Conservation (phyloP, 495 filamentous ascomycete genomes). For the Hyaloscypha bicolor region DNA sequence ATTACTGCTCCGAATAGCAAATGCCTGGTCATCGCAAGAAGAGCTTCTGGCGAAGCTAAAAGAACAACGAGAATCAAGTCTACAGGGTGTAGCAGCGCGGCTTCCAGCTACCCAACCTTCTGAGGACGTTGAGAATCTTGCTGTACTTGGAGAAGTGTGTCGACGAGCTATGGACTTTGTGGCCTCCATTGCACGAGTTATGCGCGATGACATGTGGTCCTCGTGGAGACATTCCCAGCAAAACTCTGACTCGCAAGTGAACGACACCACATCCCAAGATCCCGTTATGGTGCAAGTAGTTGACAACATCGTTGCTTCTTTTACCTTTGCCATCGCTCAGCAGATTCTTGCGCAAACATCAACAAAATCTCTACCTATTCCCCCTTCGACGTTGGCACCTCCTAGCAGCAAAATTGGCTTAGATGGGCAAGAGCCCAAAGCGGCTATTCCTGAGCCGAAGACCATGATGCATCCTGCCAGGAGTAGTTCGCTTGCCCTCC, state of each 20-base stretch:
- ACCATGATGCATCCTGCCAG: conserved; percentile 65
- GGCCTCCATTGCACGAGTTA: conserved; percentile 70
- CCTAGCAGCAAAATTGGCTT: conserved; percentile 24
- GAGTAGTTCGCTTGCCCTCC: conserved; percentile 49
- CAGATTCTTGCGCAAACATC: conserved; percentile 78
- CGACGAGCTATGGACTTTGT: conserved; percentile 79
- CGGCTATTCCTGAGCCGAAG: conserved; percentile 60
- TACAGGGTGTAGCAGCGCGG: conserved; percentile 53
- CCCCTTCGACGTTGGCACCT: conserved; percentile 55
- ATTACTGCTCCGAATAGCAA: conserved; percentile 80
- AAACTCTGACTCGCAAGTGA: conserved; percentile 27
- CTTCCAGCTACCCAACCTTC: conserved; percentile 45
- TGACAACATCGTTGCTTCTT: conserved; percentile 82
- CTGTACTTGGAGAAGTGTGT: conserved; percentile 78
- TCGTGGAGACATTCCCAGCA: conserved; percentile 40
- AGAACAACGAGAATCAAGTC: conserved; percentile 54
- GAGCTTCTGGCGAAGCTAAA: conserved; percentile 59
- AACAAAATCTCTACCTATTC: conserved; percentile 66
- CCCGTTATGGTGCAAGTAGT: conserved; percentile 55
- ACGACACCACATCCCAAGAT: conserved; percentile 29
- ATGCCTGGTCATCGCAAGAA: conserved; percentile 58
- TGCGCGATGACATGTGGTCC: conserved; percentile 71
- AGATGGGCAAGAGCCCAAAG: conserved; percentile 50
- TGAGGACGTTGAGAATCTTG: conserved; percentile 72
- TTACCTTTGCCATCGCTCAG: conserved; percentile 77